Base-by-base conservation (phyloP, 495 filamentous ascomycete genomes). In the Cercophora sp. region DNA sequence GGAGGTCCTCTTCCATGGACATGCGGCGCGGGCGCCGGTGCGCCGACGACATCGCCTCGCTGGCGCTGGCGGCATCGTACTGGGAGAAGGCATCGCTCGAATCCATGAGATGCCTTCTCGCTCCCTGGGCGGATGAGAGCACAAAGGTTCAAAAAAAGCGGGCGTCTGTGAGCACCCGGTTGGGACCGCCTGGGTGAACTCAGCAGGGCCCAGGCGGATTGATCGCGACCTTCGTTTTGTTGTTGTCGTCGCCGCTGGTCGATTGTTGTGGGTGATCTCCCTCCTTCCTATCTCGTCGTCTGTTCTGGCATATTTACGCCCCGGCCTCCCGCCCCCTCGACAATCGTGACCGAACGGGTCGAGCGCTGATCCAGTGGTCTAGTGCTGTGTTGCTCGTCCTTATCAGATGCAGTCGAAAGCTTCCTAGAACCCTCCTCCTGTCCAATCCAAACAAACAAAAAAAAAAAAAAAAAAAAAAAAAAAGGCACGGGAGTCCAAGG, bases 1-100 rank as follows among this genome's bases (percentile, higher is more conserved):
- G 66, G 58, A 66, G 61, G 48, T 69, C 66, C 62, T 69, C 66
- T 55, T 69, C 66, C 64, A 69, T 67, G 34, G 66, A 69, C 66
- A 67, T 67, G 55, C 66, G 66, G 39, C 66, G 64, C 48, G 46
- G 58, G 56, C 63, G 65, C 43, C 27, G 52, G 40, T 26, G 20
- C 36, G 27, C 13, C 34, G 53, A 22, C 44, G 59, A 53, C 49
- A 61, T 53, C 56, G 51, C 54, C 53, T 57, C 60, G 56, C 48
- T 52, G 40, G 29, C 60, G 56, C 48, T 52, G 40, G 29, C 60
- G 54, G 40, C 65, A 51, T 51, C 47, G 50, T 49, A 32, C 56
- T 65, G 62, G 52, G 60, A 67, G 60, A 61, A 63, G 62, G 58
- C 66, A 66, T 67, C 62, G 59, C 60, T 51, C 35, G 48, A 27